A percentile compares a stretch with the other conserved stretches of the same genome.
Conservation (phyloP, 1,139 yeast genomes). For the Pichia sp. region DNA sequence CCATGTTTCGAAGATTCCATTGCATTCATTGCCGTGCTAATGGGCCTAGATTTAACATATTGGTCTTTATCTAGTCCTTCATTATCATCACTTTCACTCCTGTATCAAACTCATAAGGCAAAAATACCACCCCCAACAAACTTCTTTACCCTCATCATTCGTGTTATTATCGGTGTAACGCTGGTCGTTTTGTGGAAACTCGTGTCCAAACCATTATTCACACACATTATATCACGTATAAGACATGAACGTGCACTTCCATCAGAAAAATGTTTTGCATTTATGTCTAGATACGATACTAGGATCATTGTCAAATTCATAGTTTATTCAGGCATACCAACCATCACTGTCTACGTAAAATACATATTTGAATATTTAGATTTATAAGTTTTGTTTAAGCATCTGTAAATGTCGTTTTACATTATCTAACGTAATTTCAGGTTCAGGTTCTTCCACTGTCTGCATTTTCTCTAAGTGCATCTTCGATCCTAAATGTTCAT, state of each 20-base stretch:
- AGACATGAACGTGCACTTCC: slow-evolving; percentile 39
- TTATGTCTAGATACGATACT: slow-evolving; percentile 57
- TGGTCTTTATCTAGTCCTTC: slow-evolving; percentile 36
- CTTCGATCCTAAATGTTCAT: slow-evolving; percentile 76
- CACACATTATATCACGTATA: slow-evolving; percentile 23
- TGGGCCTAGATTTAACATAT: slow-evolving; percentile 62
- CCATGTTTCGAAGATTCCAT: slow-evolving; percentile 97
- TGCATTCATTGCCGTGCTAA: slow-evolving; percentile 84
- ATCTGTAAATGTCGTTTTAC: slow-evolving; percentile 4
- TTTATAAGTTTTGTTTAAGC: neutral
- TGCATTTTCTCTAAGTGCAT: slow-evolving; percentile 36
- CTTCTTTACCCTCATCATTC: no score
- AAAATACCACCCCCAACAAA: no score
- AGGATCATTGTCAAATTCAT: slow-evolving; percentile 67
- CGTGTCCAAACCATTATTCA: slow-evolving; percentile 56
- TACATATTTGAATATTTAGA: neutral
- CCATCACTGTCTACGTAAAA: slow-evolving; percentile 37
- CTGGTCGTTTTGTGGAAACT: slow-evolving; percentile 67
- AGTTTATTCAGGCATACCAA: slow-evolving; percentile 69
- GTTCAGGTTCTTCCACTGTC: neutral
- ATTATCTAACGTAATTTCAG: slow-evolving; percentile 3
- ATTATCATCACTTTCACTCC: no score
- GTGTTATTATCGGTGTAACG: slow-evolving; percentile 53
- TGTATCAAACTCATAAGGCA: slow-evolving; percentile 19
- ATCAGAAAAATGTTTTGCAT: slow-evolving; percentile 35